A percentile compares a stretch with the other conserved stretches of the same genome.
These are phyloP conservation scores for Trichosanthes cucumerina DNA, from an alignment of 306 rosid species.

Conservation along the genomic window DNA sequence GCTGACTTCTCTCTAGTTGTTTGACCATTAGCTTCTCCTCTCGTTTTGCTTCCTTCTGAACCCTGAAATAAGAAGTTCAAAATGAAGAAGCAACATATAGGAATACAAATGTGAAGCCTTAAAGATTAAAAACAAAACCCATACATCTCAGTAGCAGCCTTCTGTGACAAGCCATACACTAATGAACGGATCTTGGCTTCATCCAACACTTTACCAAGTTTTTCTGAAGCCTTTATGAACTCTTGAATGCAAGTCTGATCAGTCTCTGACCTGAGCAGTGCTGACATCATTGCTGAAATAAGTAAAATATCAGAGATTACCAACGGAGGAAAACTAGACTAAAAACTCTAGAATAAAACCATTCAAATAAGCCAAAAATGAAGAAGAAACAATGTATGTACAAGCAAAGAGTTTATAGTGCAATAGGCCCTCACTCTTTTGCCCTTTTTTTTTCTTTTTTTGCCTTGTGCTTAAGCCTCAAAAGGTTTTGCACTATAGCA, in stretches of 20 bases:
- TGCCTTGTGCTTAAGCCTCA: not conserved
- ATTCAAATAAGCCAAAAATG: not conserved
- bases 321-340: not conserved
- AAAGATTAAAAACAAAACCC: slow-evolving; percentile 4
- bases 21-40: slow-evolving; percentile 56
- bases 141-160: slow-evolving; percentile 55
- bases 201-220: slow-evolving; percentile 39
- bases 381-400: not conserved
- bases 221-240: slow-evolving; percentile 46
- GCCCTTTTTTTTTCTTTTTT: not conserved
- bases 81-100: not conserved
- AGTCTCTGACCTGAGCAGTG: slow-evolving; percentile 37
- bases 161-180: slow-evolving; percentile 42
- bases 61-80: slow-evolving; percentile 34
- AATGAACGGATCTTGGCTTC: slow-evolving; percentile 53
- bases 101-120: slow-evolving; percentile 11
- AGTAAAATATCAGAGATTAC: not conserved
- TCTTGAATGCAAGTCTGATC: slow-evolving; percentile 30
- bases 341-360: not conserved
- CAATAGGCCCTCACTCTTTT: not conserved
- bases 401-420: not conserved
- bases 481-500: not conserved
- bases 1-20: slow-evolving; percentile 57
- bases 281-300: slow-evolving; percentile 45
- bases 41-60: slow-evolving; percentile 49